These are phyloP conservation scores for Flaveria bidentis DNA, from an alignment of 129 eudicot genomes.

Conservation along the genomic window DNA sequence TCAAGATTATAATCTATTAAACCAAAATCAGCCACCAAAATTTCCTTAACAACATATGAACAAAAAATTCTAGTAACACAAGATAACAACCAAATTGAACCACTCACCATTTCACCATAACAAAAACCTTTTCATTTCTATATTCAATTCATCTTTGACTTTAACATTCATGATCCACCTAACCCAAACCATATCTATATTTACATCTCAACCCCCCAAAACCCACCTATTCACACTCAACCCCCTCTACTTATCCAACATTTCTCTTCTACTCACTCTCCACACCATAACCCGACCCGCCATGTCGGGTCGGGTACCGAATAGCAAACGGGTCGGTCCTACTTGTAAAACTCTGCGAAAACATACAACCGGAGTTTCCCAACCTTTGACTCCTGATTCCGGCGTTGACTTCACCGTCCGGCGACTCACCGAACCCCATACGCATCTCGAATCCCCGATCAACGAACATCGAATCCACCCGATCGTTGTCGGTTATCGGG, in stretches of 20 bases:
- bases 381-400: slow-evolving; percentile 47
- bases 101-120: not conserved
- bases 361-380: slow-evolving; percentile 42
- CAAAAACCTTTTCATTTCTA: no score
- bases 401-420: slow-evolving; percentile 53
- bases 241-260: slow-evolving; percentile 19
- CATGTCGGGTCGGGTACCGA: slow-evolving; percentile 50
- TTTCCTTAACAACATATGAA: no score
- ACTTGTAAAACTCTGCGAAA: slow-evolving; percentile 26
- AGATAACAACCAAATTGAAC: not conserved
- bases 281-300: slow-evolving; percentile 40
- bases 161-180: not conserved
- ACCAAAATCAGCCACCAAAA: no score
- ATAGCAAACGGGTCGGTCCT: slow-evolving; percentile 61
- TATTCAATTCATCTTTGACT: not conserved
- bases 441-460: slow-evolving; percentile 40
- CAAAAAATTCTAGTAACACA: not conserved
- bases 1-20: no score
- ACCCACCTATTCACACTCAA: slow-evolving; percentile 17
- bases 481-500: not conserved
- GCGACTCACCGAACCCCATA: slow-evolving; percentile 25
- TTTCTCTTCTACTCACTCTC: not conserved
- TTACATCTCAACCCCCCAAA: slow-evolving; percentile 15
- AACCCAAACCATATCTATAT: slow-evolving; percentile 25
- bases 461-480: slow-evolving; percentile 21